Conservation (phyloP, 164 flowering plant genomes). For the Tetrastigma voinierianum region DNA sequence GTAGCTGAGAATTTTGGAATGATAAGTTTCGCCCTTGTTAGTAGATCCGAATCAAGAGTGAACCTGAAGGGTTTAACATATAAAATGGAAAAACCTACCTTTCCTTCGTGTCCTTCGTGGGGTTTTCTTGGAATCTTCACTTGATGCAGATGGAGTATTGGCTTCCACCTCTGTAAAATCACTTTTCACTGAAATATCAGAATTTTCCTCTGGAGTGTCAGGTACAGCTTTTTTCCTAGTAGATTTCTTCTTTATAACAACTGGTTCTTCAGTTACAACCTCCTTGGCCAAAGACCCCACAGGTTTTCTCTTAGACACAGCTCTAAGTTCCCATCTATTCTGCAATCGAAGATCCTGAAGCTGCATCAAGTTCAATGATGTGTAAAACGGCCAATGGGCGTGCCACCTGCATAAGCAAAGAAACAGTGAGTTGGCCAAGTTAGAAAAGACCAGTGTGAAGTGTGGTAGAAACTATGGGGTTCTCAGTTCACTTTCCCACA, state of each 20-base stretch:
- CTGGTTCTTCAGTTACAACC: conserved; percentile 28
- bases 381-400: conserved; percentile 19
- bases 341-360: conserved; percentile 28
- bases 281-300: conserved; percentile 10
- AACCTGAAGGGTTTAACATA: neutral
- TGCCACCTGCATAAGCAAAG: conserved; percentile 37
- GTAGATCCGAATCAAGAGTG: neutral
- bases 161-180: conserved; percentile 21
- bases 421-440: neutral
- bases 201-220: conserved; percentile 25
- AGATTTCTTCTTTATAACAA: conserved; percentile 29
- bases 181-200: conserved; percentile 10
- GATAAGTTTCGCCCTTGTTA: conserved; percentile 1
- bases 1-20: conserved; percentile 27
- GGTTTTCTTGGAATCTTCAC: conserved; percentile 24
- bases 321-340: conserved; percentile 29
- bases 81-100: conserved; percentile 30
- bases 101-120: conserved; percentile 36
- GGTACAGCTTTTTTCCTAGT: conserved; percentile 48
- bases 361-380: conserved; percentile 23
- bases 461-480: too few species aligned
- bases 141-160: conserved; percentile 11
- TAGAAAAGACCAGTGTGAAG: too few species aligned
- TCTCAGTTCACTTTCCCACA: too few species aligned
- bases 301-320: conserved; percentile 31